Conservation (phyloP, 768 basidiomycete genomes). For the Suillus cothurnatus region DNA sequence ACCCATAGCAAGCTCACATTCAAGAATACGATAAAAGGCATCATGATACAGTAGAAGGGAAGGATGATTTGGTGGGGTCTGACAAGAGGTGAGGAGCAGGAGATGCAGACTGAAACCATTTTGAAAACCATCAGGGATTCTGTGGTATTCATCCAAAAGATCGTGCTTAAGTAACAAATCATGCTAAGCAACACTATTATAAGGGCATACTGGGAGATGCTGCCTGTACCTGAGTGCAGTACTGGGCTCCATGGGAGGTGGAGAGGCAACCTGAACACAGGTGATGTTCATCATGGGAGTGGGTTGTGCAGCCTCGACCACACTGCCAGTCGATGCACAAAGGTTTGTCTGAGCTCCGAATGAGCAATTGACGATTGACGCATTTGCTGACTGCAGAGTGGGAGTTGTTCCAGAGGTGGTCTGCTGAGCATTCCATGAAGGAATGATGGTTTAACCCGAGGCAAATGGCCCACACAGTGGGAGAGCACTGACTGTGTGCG, state of each 20-base stretch:
- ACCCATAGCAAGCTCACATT: not conserved
- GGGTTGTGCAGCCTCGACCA: not conserved
- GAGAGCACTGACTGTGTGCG: not conserved
- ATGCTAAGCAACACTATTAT: no score
- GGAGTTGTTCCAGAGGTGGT: not conserved
- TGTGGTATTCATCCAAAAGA: no score
- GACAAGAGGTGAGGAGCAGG: not conserved
- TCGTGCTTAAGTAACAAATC: no score
- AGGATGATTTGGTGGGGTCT: not conserved
- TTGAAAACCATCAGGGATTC: no score
- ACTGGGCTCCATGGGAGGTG: not conserved
- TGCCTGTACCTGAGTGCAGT: not conserved
- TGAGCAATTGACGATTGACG: not conserved
- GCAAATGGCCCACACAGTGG: not conserved
- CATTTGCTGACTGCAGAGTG: not conserved
- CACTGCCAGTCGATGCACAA: not conserved
- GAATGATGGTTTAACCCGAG: not conserved
- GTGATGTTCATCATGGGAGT: not conserved
- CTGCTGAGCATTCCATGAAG: not conserved
- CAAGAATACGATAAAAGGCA: fast-evolving
- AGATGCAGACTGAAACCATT: no score
- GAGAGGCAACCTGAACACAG: not conserved
- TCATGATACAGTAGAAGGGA: not conserved
- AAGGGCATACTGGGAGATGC: not conserved
- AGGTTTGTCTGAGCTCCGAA: not conserved